Conservation (phyloP, 2,329 filamentous ascomycete genomes). For the Fusarium praegraminearum region DNA sequence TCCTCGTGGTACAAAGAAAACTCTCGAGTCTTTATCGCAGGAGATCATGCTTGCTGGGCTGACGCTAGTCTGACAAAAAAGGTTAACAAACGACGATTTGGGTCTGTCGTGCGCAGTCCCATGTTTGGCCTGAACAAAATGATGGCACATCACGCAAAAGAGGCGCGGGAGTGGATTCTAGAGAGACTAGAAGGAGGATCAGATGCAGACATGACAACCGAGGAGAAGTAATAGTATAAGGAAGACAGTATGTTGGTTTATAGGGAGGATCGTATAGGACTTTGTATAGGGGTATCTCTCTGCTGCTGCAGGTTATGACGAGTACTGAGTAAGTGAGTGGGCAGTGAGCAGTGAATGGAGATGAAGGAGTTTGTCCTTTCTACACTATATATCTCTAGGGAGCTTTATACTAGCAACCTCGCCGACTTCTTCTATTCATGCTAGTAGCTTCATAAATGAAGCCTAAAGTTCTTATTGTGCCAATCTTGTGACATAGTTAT, state of each 20-base stretch:
- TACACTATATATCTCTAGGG: slow-evolving; percentile 13
- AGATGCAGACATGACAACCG: slow-evolving; percentile 62
- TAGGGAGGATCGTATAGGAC: neutral
- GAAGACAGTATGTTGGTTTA: neutral
- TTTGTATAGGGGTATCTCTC: neutral
- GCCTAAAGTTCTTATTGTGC: neutral
- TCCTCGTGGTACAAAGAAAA: slow-evolving; percentile 86
- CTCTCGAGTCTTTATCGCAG: slow-evolving; percentile 82
- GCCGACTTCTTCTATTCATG: neutral
- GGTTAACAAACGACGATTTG: slow-evolving; percentile 71
- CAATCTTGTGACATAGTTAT: neutral
- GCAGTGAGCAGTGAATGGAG: neutral
- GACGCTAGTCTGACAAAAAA: slow-evolving; percentile 70
- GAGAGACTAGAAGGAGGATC: slow-evolving; percentile 52
- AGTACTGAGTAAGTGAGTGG: neutral
- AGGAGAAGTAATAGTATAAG: slow-evolving; percentile 55
- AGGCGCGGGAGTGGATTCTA: slow-evolving; percentile 65
- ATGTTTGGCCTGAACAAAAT: slow-evolving; percentile 64
- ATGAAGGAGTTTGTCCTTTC: slow-evolving; percentile 9
- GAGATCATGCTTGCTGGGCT: slow-evolving; percentile 80
- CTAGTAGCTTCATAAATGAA: neutral
- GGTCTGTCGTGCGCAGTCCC: slow-evolving; percentile 66
- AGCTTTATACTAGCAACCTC: neutral
- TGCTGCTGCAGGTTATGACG: slow-evolving; percentile 1
- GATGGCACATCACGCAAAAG: slow-evolving; percentile 66